Evolutionary conservation across 2,329 filamentous ascomycete species (phyloP).

Genomic region (Penicillium sp.): DNA sequence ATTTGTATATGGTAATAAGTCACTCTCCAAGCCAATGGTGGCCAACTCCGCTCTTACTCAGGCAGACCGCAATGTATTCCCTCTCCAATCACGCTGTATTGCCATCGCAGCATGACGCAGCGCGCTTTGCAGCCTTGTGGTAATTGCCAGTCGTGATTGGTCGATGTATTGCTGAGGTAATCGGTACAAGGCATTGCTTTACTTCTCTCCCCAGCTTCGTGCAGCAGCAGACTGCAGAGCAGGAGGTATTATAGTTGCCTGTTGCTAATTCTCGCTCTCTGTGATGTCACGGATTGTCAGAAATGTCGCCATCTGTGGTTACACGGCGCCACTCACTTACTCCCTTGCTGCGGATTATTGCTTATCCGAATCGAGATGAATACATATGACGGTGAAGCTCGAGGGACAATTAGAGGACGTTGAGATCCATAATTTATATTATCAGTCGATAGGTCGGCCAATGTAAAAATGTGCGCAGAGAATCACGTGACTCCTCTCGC

Average conservation of each 20-base stretch:
- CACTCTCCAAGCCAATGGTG: background rate
- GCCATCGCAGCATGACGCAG: conserved; percentile 2
- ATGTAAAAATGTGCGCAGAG: too few relatives aligned
- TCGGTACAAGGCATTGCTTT: background rate
- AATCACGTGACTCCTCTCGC: too few relatives aligned
- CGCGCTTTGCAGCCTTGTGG: background rate
- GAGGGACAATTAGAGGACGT: background rate
- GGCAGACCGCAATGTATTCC: background rate
- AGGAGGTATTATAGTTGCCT: background rate
- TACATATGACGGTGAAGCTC: too few relatives aligned
- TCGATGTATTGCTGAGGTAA: background rate
- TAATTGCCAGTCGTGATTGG: background rate
- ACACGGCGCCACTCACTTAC: background rate
- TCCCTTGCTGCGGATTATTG: background rate
- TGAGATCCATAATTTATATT: background rate
- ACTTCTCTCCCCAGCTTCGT: background rate
- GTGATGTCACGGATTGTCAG: background rate
- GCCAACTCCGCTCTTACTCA: background rate
- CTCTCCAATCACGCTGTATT: background rate
- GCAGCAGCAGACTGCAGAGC: background rate
- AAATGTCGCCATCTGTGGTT: background rate
- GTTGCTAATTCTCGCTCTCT: background rate
- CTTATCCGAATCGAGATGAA: background rate
- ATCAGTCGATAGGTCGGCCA: too few relatives aligned
- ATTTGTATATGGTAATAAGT: conserved; percentile 2